Conservation (phyloP, 2,329 filamentous ascomycete species). For the Neoscytalidium dimidiatum region DNA sequence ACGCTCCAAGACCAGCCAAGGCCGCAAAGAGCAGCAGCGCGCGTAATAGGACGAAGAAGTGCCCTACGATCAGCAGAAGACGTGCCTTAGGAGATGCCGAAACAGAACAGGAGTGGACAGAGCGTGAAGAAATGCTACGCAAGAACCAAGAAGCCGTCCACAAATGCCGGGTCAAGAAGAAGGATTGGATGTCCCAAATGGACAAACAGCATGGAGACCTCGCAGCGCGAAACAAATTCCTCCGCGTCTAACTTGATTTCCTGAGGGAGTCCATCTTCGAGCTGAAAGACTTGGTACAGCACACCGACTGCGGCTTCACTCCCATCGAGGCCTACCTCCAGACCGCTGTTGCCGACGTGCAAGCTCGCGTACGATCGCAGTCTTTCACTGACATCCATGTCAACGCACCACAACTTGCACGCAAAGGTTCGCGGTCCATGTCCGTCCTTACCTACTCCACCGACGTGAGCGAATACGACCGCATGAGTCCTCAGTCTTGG, state of each 20-base stretch:
- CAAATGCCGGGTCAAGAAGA: conserved; percentile 68
- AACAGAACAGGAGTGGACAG: conserved; percentile 27
- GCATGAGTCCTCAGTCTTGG: not conserved
- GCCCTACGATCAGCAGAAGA: not conserved
- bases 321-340: conserved; percentile 23
- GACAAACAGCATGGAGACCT: conserved; percentile 39
- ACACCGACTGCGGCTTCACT: conserved; percentile 21
- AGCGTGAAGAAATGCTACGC: conserved; percentile 61
- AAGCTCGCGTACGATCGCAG: not conserved
- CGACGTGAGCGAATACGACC: not conserved
- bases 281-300: conserved; percentile 24
- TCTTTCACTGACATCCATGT: not conserved
- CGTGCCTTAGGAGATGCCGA: not conserved
- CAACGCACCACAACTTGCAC: not conserved
- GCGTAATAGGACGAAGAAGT: not conserved
- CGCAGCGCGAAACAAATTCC: conserved; percentile 29
- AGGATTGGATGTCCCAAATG: conserved; percentile 49
- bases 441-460: not conserved
- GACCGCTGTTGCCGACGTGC: not conserved
- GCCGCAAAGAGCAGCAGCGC: not conserved
- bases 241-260: conserved; percentile 22
- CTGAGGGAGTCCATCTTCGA: not conserved
- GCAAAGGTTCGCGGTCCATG: not conserved
- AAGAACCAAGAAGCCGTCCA: conserved; percentile 68
- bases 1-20: not conserved